A percentile compares a stretch with the other conserved stretches of the same genome.
Evolutionary conservation across 2,329 filamentous ascomycete species (phyloP).

Genomic region (Cordyceps militaris): DNA sequence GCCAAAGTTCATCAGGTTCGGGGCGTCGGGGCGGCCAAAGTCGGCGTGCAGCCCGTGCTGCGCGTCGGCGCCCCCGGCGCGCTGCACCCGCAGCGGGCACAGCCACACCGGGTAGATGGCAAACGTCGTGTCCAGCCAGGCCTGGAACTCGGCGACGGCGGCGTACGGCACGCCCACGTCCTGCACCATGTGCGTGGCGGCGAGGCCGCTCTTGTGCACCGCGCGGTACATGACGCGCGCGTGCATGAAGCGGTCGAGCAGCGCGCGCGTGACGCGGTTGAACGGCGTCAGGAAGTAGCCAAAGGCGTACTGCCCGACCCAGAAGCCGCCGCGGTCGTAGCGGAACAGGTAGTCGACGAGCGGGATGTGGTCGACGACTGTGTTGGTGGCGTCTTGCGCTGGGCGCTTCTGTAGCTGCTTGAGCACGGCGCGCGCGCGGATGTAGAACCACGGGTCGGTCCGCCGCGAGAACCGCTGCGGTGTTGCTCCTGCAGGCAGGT

Average conservation of each 20-base stretch:
- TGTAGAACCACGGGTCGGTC: constrained; percentile 66
- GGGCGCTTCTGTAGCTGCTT: constrained; percentile 19
- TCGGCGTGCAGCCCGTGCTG: constrained; percentile 41
- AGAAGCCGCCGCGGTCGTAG: constrained; percentile 52
- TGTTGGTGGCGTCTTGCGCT: constrained; percentile 11
- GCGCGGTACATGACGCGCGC: constrained; percentile 60
- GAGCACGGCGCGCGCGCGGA: constrained; percentile 49
- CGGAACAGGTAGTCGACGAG: constrained; percentile 61
- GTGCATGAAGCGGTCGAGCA: constrained; percentile 56
- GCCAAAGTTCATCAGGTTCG: constrained; percentile 53
- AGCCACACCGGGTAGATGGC: constrained; percentile 50
- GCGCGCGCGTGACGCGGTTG: constrained; percentile 53
- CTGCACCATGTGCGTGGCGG: constrained; percentile 56
- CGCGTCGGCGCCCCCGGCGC: constrained; percentile 33
- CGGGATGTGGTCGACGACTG: constrained; percentile 46
- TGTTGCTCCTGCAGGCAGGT: constrained; percentile 27
- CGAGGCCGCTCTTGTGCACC: constrained; percentile 53
- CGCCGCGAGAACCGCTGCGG: constrained; percentile 47
- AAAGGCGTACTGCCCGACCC: constrained; percentile 57
- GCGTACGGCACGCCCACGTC: constrained; percentile 50
- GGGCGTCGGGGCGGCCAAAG: constrained; percentile 32
- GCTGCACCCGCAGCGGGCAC: constrained; percentile 42
- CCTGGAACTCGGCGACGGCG: constrained; percentile 36
- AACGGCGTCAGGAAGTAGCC: constrained; percentile 59
- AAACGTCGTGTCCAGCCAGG: constrained; percentile 39